Evolutionary conservation across 148 eudicot genomes (phyloP).

Genomic region (Heliamphora exappendiculata): DNA sequence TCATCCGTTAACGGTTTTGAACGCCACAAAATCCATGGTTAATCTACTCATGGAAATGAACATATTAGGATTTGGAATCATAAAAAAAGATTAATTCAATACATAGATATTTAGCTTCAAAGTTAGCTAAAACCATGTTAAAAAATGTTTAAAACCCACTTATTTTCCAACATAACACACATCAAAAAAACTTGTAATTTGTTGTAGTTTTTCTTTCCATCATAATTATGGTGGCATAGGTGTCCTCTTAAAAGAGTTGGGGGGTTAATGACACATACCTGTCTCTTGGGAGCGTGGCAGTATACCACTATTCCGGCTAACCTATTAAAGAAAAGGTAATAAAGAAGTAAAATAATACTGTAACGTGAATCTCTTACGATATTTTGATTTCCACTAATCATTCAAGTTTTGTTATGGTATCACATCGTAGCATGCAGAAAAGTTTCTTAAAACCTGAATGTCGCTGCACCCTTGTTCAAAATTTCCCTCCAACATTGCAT

Average conservation of each 20-base stretch:
- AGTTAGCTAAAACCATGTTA: no score
- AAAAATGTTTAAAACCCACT: no score
- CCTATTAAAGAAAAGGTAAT: background rate
- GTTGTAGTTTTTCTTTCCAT: background rate
- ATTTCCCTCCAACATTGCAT: background rate
- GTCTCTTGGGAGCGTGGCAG: background rate
- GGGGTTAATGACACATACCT: background rate
- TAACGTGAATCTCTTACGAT: background rate
- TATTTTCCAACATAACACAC: no score
- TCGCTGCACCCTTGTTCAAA: background rate
- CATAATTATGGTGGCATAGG: background rate
- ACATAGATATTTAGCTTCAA: no score
- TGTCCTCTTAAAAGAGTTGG: background rate
- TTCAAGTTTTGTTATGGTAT: background rate
- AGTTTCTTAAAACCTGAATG: background rate
- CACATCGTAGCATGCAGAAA: background rate
- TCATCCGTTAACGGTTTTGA: no score
- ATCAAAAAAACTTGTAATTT: background rate
- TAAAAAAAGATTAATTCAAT: no score
- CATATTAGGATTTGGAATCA: no score
- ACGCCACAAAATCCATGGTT: no score
- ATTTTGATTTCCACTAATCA: background rate
- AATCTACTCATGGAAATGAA: no score
- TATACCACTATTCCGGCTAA: background rate
- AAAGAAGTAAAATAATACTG: background rate